Conservation (phyloP, 805 yeast species). For the Wickerhamiella sergipiensis region DNA sequence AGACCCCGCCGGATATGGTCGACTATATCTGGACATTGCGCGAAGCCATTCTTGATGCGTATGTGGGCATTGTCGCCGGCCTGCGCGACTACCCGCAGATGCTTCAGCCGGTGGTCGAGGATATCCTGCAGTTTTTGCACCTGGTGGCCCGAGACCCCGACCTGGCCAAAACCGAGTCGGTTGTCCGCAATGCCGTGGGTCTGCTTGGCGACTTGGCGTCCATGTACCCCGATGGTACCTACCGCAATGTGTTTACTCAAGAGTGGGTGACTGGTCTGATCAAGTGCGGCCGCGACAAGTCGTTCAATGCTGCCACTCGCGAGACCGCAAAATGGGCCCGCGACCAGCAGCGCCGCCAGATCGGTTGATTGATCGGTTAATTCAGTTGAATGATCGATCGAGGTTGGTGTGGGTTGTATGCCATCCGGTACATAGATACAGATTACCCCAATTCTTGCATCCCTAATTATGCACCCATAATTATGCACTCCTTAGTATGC, state of each 20-base stretch:
- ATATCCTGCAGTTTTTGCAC: conserved; percentile 58
- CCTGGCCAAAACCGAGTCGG: conserved; percentile 49
- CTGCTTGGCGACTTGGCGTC: conserved; percentile 85
- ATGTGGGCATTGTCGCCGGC: conserved; percentile 93
- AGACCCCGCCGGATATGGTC: conserved; percentile 54
- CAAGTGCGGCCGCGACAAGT: conserved; percentile 51
- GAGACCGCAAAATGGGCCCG: conserved; percentile 98
- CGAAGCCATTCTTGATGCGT: conserved; percentile 89
- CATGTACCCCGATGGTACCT: conserved; percentile 67
- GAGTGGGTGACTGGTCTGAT: conserved; percentile 73
- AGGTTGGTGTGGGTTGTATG: background rate
- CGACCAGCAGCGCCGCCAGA: conserved; percentile 53
- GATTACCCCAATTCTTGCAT: background rate
- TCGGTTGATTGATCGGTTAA: conserved; percentile 2
- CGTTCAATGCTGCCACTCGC: conserved; percentile 52
- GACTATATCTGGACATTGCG: conserved; percentile 62
- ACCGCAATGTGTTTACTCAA: conserved; percentile 50
- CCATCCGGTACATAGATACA: background rate
- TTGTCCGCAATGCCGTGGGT: conserved; percentile 77
- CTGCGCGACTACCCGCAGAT: conserved; percentile 53
- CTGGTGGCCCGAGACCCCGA: conserved; percentile 45
- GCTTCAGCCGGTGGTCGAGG: conserved; percentile 49
- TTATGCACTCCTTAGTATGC: too few relatives aligned
- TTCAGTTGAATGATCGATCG: conserved; percentile 1
- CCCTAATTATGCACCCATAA: background rate